Conservation (phyloP, 345 rosid genomes). For the Salix viminalis region DNA sequence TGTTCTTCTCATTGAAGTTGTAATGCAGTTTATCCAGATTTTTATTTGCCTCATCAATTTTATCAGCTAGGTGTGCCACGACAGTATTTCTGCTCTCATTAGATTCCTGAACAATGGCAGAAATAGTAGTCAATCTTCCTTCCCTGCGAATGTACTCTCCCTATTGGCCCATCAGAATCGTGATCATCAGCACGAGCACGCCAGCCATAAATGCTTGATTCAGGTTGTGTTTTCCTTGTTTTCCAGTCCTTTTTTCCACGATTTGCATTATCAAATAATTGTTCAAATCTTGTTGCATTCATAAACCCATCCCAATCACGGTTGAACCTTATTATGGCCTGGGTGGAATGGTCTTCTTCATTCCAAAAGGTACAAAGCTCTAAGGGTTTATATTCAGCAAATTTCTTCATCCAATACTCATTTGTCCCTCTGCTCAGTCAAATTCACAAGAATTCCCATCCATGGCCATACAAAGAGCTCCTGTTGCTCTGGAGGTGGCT, state of each 20-base stretch:
- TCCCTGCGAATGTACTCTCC: conserved; percentile 56
- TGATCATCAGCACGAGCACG: conserved; percentile 71
- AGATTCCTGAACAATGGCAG: conserved; percentile 45
- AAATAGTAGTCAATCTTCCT: conserved; percentile 56
- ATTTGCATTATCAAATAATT: conserved; percentile 42
- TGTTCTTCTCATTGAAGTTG: conserved; percentile 51
- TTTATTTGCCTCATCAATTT: conserved; percentile 60
- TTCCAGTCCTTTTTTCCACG: conserved; percentile 58
- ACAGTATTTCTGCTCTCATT: conserved; percentile 34
- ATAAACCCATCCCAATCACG: conserved; percentile 61
- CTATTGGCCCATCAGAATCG: conserved; percentile 51
- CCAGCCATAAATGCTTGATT: conserved; percentile 60
- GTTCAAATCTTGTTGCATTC: conserved; percentile 59
- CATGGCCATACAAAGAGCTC: conserved; percentile 76
- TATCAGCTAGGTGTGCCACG: conserved; percentile 47
- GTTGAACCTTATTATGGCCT: conserved; percentile 54
- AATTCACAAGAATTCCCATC: conserved; percentile 64
- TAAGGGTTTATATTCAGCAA: conserved; percentile 51
- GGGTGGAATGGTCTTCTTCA: conserved; percentile 31
- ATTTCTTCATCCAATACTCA: conserved; percentile 55
- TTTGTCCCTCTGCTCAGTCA: conserved; percentile 30
- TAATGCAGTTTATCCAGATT: conserved; percentile 46
- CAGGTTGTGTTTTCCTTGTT: conserved; percentile 29
- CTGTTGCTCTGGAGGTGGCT: conserved; percentile 21
- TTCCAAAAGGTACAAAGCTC: conserved; percentile 48